A percentile compares a stretch with the other conserved stretches of the same genome.
These are phyloP conservation scores for Blastobotrys ciferrii DNA, from an alignment of 1,139 yeast species.

Conservation along the genomic window DNA sequence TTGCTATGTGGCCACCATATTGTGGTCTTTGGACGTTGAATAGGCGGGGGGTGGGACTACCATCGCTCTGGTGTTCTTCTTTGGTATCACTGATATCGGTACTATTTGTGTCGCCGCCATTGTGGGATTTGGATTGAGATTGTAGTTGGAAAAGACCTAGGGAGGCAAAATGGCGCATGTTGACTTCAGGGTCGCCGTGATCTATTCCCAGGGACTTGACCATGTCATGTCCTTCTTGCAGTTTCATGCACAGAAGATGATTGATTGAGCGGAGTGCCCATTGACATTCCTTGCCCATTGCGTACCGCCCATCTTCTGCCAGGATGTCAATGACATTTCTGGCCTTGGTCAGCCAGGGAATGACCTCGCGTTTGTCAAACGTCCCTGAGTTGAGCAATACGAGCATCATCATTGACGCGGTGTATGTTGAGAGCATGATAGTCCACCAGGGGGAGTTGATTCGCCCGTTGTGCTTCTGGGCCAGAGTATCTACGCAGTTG, in stretches of 20 bases:
- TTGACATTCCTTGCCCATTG: conserved; percentile 60
- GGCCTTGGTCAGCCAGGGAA: conserved; percentile 28
- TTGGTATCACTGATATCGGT: conserved; percentile 1
- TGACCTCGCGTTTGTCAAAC: conserved; percentile 23
- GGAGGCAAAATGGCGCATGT: conserved; percentile 45
- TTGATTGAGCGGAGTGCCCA: conserved; percentile 64
- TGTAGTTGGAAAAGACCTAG: conserved; percentile 26
- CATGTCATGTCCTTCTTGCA: conserved; percentile 43
- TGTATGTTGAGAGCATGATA: conserved; percentile 47
- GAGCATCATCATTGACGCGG: conserved; percentile 47
- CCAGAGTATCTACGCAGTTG: conserved; percentile 39
- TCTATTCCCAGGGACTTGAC: conserved; percentile 50
- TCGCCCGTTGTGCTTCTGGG: conserved; percentile 20
- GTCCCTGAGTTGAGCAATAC: conserved; percentile 47
- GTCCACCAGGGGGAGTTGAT: conserved; percentile 54
- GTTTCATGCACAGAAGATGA: conserved; percentile 48
- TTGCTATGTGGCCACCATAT: background rate
- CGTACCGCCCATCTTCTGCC: conserved; percentile 45
- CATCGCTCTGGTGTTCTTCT: conserved; percentile 1
- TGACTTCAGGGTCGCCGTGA: conserved; percentile 57
- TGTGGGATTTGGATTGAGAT: background rate
- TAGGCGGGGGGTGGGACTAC: background rate
- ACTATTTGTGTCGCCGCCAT: background rate
- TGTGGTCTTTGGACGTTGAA: background rate
- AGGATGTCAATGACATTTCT: conserved; percentile 39